Conservation (phyloP, 306 rosid species). For the Sicyos baderoa region DNA sequence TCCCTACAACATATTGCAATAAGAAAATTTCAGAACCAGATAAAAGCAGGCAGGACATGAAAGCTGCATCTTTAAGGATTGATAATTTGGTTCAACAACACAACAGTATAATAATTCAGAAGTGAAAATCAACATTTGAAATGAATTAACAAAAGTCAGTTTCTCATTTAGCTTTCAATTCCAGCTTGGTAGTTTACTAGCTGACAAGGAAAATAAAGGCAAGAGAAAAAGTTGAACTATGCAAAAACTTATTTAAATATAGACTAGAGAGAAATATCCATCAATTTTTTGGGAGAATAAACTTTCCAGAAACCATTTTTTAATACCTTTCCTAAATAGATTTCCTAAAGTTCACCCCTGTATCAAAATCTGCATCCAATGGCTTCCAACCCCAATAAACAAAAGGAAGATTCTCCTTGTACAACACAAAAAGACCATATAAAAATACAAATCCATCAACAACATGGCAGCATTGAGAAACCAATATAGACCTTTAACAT, state of each 20-base stretch:
- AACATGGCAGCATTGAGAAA: background rate
- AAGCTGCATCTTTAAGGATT: background rate
- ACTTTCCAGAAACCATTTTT: slow-evolving; percentile 8
- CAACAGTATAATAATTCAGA: slow-evolving; percentile 3
- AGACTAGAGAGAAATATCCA: background rate
- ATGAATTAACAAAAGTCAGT: background rate
- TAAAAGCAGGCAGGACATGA: background rate
- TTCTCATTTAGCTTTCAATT: background rate
- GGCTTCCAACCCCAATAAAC: slow-evolving; percentile 1
- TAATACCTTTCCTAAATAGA: background rate
- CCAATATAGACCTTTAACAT: background rate
- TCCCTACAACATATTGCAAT: slow-evolving; percentile 47
- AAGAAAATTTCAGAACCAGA: background rate
- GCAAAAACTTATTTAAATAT: background rate
- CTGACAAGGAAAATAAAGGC: background rate
- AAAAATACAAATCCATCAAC: slow-evolving; percentile 4
- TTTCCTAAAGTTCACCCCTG: slow-evolving; percentile 8
- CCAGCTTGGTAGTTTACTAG: background rate
- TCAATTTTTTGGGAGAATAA: background rate
- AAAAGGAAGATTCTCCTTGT: slow-evolving; percentile 9
- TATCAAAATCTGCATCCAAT: background rate
- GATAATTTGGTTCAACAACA: background rate
- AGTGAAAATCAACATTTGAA: background rate
- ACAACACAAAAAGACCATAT: slow-evolving; percentile 17
- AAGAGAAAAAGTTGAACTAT: background rate